phyloP scores from a whole-genome alignment of 805 yeast species.

The Saturnispora dispora region DNA sequence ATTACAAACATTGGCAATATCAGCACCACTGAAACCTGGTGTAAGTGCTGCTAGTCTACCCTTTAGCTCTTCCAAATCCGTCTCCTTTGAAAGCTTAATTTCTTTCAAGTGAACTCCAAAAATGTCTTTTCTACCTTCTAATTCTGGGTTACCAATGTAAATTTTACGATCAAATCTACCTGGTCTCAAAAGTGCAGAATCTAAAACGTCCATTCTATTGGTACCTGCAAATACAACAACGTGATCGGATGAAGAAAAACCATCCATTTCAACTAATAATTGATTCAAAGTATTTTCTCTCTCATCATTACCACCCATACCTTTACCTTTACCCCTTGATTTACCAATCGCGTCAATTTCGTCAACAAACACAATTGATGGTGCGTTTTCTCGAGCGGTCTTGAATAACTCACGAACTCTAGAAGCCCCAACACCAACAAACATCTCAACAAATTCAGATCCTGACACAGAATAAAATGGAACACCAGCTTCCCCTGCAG shows the following conservation, averaged over 20 bases:
- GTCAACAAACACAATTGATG: conserved; percentile 84
- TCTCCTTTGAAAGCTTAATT: conserved; percentile 39
- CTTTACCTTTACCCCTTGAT: conserved; percentile 61
- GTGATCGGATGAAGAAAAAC: conserved; percentile 79
- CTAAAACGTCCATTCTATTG: conserved; percentile 84
- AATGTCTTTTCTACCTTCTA: conserved; percentile 82
- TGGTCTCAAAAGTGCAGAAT: conserved; percentile 84
- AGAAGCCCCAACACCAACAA: conserved; percentile 93
- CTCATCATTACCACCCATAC: conserved; percentile 84
- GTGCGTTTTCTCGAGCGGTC: conserved; percentile 84
- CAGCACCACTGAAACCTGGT: conserved; percentile 95
- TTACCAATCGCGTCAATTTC: conserved; percentile 96
- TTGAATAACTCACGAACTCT: conserved; percentile 88
- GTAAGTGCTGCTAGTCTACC: conserved; percentile 87
- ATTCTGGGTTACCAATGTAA: conserved; percentile 76
- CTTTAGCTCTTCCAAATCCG: conserved; percentile 49
- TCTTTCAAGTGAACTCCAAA: conserved; percentile 70
- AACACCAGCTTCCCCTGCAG: conserved; percentile 95
- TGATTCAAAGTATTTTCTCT: conserved; percentile 90
- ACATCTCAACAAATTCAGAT: conserved; percentile 95
- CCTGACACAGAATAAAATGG: conserved; percentile 89
- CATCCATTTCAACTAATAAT: conserved; percentile 92
- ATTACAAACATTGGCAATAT: conserved; percentile 88
- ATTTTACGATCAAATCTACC: conserved; percentile 93
- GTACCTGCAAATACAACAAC: conserved; percentile 94